Evolutionary conservation across 148 eudicot species (phyloP).

Genomic region (Bassia scoparia): DNA sequence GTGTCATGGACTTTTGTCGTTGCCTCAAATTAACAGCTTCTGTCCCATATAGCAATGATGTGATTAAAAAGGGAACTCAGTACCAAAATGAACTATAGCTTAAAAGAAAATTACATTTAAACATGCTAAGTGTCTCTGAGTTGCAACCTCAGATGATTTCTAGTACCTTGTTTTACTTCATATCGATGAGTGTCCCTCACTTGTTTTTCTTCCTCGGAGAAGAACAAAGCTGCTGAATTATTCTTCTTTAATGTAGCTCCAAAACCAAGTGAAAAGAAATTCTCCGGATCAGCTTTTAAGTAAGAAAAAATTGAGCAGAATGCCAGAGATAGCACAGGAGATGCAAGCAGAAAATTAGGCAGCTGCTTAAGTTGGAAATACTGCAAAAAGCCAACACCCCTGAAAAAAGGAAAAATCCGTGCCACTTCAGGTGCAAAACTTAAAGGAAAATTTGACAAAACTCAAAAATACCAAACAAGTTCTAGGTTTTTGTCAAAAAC

Average conservation of each 20-base stretch:
- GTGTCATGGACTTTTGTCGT: constrained; percentile 34
- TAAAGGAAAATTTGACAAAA: constrained; percentile 1
- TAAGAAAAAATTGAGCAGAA: constrained; percentile 53
- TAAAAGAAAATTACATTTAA: background rate
- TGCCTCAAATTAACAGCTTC: constrained; percentile 44
- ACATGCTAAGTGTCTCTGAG: background rate
- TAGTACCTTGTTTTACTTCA: constrained; percentile 44
- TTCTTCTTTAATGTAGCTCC: constrained; percentile 31
- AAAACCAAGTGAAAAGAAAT: constrained; percentile 70
- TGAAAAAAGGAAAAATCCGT: constrained; percentile 32
- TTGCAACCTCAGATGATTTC: background rate
- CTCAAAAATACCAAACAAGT: too few species aligned
- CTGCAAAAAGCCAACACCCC: constrained; percentile 90
- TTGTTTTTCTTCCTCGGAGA: constrained; percentile 21
- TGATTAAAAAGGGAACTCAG: background rate
- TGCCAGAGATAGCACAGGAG: constrained; percentile 76
- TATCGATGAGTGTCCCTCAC: constrained; percentile 14
- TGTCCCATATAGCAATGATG: constrained; percentile 23
- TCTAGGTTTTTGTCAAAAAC: too few species aligned
- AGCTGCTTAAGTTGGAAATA: constrained; percentile 83
- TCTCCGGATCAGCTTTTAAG: constrained; percentile 50
- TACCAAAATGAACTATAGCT: background rate
- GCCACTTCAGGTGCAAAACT: background rate
- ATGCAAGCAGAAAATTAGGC: constrained; percentile 90
- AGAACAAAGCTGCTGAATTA: constrained; percentile 19